Evolutionary conservation across 257 asterid species (phyloP).

Genomic region (Salvia rosmarinus): DNA sequence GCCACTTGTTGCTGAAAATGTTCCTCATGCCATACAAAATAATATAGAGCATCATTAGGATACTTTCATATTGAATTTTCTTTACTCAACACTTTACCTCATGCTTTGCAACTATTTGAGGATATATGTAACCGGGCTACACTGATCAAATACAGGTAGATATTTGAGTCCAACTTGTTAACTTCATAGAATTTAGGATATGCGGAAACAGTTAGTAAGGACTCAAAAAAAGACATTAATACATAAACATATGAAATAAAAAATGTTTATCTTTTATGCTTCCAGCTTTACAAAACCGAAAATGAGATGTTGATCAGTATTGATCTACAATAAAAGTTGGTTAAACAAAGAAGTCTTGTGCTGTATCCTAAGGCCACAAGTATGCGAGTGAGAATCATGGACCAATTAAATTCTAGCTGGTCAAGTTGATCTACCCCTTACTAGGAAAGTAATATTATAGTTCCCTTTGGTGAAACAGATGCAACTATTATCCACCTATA

Average conservation of each 20-base stretch:
- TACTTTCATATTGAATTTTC: neutral
- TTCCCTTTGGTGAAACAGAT: neutral
- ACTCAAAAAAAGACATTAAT: neutral
- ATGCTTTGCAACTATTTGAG: neutral
- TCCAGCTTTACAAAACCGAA: neutral
- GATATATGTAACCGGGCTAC: neutral
- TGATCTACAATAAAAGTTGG: neutral
- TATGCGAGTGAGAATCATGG: neutral
- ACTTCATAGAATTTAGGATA: neutral
- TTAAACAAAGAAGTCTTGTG: neutral
- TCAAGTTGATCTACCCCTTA: neutral
- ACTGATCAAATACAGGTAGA: neutral
- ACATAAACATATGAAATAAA: neutral
- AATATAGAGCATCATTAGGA: neutral
- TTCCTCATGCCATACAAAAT: neutral
- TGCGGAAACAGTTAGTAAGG: neutral
- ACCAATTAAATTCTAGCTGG: neutral
- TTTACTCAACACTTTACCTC: neutral
- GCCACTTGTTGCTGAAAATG: neutral
- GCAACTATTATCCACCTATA: neutral
- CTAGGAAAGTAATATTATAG: neutral
- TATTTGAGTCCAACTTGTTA: neutral
- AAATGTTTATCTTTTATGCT: neutral
- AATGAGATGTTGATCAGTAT: neutral
- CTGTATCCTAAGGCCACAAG: neutral